Base-by-base conservation (phyloP, 441 rosid genomes). In the Rhodomyrtus psidioides region DNA sequence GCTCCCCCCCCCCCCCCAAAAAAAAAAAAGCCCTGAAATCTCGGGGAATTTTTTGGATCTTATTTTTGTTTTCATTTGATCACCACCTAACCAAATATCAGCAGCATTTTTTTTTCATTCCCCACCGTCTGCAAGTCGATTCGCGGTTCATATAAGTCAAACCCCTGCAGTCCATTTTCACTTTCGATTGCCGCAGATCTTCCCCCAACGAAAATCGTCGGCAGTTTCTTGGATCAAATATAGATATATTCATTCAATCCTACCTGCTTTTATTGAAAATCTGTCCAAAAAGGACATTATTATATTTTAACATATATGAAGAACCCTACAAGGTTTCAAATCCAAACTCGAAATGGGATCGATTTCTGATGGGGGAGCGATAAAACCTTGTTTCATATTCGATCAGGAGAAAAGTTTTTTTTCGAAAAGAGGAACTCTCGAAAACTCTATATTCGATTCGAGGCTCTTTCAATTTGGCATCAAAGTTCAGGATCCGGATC, bases 291-390 rank as follows among this genome's bases (percentile, higher is more conserved):
- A 70, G n/a, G n/a, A n/a, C n/a, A n/a, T n/a, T n/a, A n/a, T n/a
- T n/a, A n/a, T n/a, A n/a, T n/a, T n/a, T n/a, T n/a, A n/a, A n/a
- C n/a, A n/a, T n/a, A n/a, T n/a, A n/a, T n/a, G n/a, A n/a, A n/a
- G n/a, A n/a, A n/a, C n/a, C n/a, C n/a, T n/a, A n/a, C n/a, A n/a
- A 65, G 21, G 19, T 34, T 65, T 65, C 7, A 34, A 65, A 34
- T 30, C 9, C 9, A 34, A 9, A 65, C 4, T 4, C 2, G 14
- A 34, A 17, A 0, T 9, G 14, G 0, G 3, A 17, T 5, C 6
- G 8, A 30, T 19, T n/a, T n/a, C n/a, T n/a, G n/a, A n/a, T n/a
- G n/a, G n/a, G n/a, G n/a, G n/a, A n/a, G n/a, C n/a, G n/a, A n/a
- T n/a, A n/a, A n/a, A n/a, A n/a, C n/a, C n/a, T n/a, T n/a, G n/a